Conservation (phyloP, 2,329 filamentous ascomycete genomes). For the Trichoderma arundinaceum region DNA sequence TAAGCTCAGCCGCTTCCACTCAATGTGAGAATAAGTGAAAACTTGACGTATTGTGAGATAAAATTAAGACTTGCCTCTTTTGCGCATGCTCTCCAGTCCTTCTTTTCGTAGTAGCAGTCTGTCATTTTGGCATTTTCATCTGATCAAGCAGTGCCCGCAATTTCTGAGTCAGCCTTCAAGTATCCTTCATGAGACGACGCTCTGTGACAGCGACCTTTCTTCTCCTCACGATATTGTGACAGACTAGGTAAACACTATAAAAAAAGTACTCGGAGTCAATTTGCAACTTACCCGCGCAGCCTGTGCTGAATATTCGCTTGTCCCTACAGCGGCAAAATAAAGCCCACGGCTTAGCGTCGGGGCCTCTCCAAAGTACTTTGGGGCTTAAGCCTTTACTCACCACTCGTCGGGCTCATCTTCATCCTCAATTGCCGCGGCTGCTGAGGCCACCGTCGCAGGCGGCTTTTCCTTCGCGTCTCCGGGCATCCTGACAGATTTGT, state of each 20-base stretch:
- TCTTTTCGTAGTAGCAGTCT: slow-evolving; percentile 94
- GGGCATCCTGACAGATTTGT: slow-evolving; percentile 20
- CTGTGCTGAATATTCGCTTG: slow-evolving; percentile 96
- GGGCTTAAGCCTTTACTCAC: slow-evolving; percentile 56
- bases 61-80: slow-evolving; percentile 70
- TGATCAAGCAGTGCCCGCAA: slow-evolving; percentile 45
- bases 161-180: slow-evolving; percentile 10
- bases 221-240: not conserved
- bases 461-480: slow-evolving; percentile 26
- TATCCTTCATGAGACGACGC: not conserved
- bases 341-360: slow-evolving; percentile 38
- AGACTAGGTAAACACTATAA: not conserved
- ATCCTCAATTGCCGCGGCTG: slow-evolving; percentile 51
- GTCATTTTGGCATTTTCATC: slow-evolving; percentile 90
- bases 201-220: not conserved
- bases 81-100: slow-evolving; percentile 90
- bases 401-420: slow-evolving; percentile 95
- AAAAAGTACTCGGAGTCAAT: not conserved
- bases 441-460: slow-evolving; percentile 14
- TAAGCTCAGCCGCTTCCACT: not conserved
- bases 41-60: not conserved
- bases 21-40: not conserved
- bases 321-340: slow-evolving; percentile 66
- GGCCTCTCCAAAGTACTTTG: slow-evolving; percentile 30
- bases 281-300: slow-evolving; percentile 74